Evolutionary conservation across 495 filamentous ascomycete species (phyloP).

Genomic region (Podospora tetraspora): DNA sequence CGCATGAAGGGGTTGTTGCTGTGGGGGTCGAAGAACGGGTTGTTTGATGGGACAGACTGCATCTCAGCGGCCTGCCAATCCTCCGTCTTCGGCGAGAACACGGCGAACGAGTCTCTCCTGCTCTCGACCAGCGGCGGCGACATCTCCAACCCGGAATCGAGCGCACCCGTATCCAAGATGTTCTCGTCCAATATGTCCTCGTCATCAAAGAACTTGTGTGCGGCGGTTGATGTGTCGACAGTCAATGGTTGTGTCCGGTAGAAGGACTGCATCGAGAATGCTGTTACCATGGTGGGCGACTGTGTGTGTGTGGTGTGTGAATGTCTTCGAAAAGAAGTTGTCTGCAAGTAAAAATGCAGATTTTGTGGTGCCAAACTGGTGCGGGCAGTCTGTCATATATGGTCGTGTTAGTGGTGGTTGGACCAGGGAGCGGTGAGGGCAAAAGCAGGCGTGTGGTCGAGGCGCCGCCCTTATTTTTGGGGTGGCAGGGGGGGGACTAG

Average conservation of each 20-base stretch:
- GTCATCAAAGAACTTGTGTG: conserved; percentile 64
- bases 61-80: conserved; percentile 63
- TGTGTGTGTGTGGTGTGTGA: conserved; percentile 17
- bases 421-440: conserved; percentile 29
- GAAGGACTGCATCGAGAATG: conserved; percentile 53
- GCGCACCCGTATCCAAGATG: conserved; percentile 64
- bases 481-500: conserved; percentile 16
- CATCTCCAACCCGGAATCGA: conserved; percentile 64
- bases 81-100: conserved; percentile 70
- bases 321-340: conserved; percentile 6
- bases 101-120: conserved; percentile 68
- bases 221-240: conserved; percentile 51
- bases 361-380: conserved; percentile 17
- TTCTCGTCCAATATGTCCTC: conserved; percentile 82
- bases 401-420: conserved; percentile 34
- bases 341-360: conserved; percentile 13
- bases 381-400: conserved; percentile 29
- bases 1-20: conserved; percentile 56
- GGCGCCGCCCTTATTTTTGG: conserved; percentile 28
- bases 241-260: conserved; percentile 59
- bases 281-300: conserved; percentile 45
- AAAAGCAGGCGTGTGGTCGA: conserved; percentile 12
- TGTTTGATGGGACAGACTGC: conserved; percentile 52
- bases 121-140: conserved; percentile 59
- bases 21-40: conserved; percentile 56